Evolutionary conservation across 2,329 filamentous ascomycete species (phyloP).

Genomic region (Xylariaceae sp.): DNA sequence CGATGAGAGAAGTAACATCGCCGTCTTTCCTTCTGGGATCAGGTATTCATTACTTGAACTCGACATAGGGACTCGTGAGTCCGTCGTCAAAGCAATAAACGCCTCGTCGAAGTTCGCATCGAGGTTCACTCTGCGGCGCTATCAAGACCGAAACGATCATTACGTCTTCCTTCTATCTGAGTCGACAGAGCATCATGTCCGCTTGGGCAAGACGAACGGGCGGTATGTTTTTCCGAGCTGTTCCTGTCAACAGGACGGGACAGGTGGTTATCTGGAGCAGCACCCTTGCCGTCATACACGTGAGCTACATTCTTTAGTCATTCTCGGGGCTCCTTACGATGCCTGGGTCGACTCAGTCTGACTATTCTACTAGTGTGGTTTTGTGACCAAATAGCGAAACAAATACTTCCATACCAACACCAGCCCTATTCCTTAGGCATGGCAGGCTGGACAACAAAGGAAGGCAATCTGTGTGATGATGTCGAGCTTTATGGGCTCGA

Average conservation of each 20-base stretch:
- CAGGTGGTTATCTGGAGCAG: constrained; percentile 17
- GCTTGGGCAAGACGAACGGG: constrained; percentile 42
- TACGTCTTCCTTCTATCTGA: constrained; percentile 57
- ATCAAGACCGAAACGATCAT: constrained; percentile 43
- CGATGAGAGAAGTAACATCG: constrained; percentile 33
- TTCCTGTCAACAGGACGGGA: constrained; percentile 37
- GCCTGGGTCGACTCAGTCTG: neutral
- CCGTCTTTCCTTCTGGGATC: constrained; percentile 34
- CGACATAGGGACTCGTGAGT: constrained; percentile 32
- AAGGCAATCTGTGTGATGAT: constrained; percentile 45
- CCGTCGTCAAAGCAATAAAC: constrained; percentile 43
- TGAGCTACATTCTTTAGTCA: neutral
- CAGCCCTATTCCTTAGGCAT: constrained; percentile 40
- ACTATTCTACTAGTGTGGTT: constrained; percentile 42
- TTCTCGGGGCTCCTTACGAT: neutral
- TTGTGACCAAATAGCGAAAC: constrained; percentile 48
- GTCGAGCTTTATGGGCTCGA: constrained; percentile 51
- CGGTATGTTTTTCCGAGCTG: constrained; percentile 42
- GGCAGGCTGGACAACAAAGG: constrained; percentile 42
- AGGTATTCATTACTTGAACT: constrained; percentile 33
- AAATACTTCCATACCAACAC: constrained; percentile 41
- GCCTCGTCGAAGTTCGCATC: constrained; percentile 48
- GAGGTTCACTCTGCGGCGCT: constrained; percentile 49
- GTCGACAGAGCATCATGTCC: constrained; percentile 48
- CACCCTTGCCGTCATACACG: constrained; percentile 43